phyloP scores from a whole-genome alignment of 345 rosid species.

The Litchi chinensis region DNA sequence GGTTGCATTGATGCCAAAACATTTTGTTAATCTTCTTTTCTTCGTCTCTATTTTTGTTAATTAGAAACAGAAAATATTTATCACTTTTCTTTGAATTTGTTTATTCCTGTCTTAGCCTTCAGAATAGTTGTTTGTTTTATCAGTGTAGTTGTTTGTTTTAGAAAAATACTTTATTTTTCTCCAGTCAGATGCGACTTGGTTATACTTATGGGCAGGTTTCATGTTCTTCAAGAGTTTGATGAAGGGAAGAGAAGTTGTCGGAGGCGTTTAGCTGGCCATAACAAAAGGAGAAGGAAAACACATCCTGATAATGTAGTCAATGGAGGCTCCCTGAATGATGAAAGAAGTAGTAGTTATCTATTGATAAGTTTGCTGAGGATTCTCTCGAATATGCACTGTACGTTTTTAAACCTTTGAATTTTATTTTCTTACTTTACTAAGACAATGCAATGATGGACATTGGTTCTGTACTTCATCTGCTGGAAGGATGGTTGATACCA shows the following conservation, averaged over 20 bases:
- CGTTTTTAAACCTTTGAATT: slow-evolving; percentile 27
- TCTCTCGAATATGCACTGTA: slow-evolving; percentile 67
- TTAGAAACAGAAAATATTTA: not conserved
- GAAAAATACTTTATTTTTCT: slow-evolving; percentile 10
- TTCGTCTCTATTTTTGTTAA: not conserved
- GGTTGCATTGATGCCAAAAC: not conserved
- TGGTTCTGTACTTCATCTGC: slow-evolving; percentile 5
- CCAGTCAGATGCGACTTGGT: slow-evolving; percentile 37
- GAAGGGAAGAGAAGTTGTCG: slow-evolving; percentile 85
- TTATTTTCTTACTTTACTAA: slow-evolving; percentile 12
- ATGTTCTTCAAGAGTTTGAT: slow-evolving; percentile 79
- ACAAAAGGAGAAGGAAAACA: slow-evolving; percentile 69
- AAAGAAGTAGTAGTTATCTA: slow-evolving; percentile 50
- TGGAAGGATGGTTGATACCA: not conserved
- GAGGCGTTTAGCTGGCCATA: slow-evolving; percentile 80
- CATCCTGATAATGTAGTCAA: slow-evolving; percentile 46
- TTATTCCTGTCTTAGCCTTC: not conserved
- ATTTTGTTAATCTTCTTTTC: not conserved
- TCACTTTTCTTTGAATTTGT: slow-evolving; percentile 3
- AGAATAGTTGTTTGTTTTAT: not conserved
- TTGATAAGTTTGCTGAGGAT: slow-evolving; percentile 59
- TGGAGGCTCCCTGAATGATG: slow-evolving; percentile 44
- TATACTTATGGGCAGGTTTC: slow-evolving; percentile 62
- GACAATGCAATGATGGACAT: not conserved
- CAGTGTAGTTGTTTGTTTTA: not conserved